Percentiles rank a stretch among this genome's conserved stretches.
Conservation (phyloP, 2,329 filamentous ascomycete species). For the Fusarium irregulare region DNA sequence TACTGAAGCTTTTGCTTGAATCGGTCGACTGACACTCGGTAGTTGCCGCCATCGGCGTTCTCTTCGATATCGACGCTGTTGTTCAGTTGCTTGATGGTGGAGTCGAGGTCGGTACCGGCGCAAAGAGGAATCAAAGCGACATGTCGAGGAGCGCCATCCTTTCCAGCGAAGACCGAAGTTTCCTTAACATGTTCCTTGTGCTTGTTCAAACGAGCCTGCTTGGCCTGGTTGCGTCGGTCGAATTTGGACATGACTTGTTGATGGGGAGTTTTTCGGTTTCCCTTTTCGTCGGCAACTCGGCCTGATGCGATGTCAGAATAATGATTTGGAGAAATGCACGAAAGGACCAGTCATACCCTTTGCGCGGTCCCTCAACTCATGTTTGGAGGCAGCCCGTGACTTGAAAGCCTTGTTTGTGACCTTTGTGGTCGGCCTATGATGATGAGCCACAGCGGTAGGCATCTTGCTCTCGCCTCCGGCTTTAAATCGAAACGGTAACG, state of each 20-base stretch:
- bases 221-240: conserved; percentile 92
- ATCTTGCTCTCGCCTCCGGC: conserved; percentile 79
- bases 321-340: neutral
- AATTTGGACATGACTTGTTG: conserved; percentile 98
- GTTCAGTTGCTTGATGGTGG: conserved; percentile 78
- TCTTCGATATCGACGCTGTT: conserved; percentile 81
- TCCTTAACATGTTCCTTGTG: conserved; percentile 84
- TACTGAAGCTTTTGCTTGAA: conserved; percentile 97
- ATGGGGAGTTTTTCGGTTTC: conserved; percentile 85
- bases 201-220: conserved; percentile 87
- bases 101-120: conserved; percentile 73
- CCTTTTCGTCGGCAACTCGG: conserved; percentile 79
- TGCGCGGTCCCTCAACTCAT: conserved; percentile 81
- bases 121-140: conserved; percentile 90
- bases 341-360: conserved; percentile 72
- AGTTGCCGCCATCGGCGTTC: conserved; percentile 68
- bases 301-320: conserved; percentile 60
- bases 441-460: conserved; percentile 79
- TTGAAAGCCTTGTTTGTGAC: conserved; percentile 90
- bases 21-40: conserved; percentile 80
- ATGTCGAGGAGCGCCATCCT: conserved; percentile 86
- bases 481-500: conserved; percentile 88
- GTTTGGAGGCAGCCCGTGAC: conserved; percentile 88
- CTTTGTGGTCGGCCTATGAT: conserved; percentile 94
- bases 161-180: conserved; percentile 84